Base-by-base conservation (phyloP, 163 green algal species). In the Scenedesmus sp. region DNA sequence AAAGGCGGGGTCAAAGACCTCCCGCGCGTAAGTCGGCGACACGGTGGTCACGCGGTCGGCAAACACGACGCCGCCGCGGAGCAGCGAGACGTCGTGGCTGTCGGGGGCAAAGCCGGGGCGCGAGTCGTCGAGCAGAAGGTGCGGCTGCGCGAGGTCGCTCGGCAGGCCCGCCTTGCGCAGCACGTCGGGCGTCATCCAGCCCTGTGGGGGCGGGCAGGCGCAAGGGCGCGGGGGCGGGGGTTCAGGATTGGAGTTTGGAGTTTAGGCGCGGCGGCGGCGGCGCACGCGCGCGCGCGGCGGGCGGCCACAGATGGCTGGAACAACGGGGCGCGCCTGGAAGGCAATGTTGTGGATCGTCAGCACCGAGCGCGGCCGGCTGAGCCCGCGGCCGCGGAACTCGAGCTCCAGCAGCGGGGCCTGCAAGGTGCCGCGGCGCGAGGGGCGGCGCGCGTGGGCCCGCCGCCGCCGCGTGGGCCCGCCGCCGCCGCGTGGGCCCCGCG, bases 311-410 rank as follows among this genome's bases (percentile, higher is more conserved):
- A 22, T 18, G 53, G 56, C 56, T 63, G 56, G 26, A 63, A 47
- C 39, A 47, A 60, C 51, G 18, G 22, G 51, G 51, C 51, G 9
- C 22, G 42, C 92, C 92, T 83, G 95, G 81, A 93, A 99, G 31
- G 98, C 92, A 4, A 99, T 84, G 88, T 99, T 99, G 89, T 99
- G 95, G 77, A 99, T 98, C 51, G 95, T 98, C 83, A 99, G 97
- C 4, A 97, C 81, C 15, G 92, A 82, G 28, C 75, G 67, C 22
- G 69, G 58, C 24, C 81, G 74, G 5, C 51, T 77, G 31, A 94
- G 81, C 18, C 81, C 83, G 2, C 80, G 33, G 7, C 66, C 34
- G 66, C 88, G 70, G 80, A 92, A 95, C 36, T 85, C 66, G 48
- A 86, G 77, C 45, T 77, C 75, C 17, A 89, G 75, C 51, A 89